Percentiles rank a stretch among this genome's conserved stretches.
These are phyloP conservation scores for Cercospora sojina DNA, from an alignment of 2,329 filamentous ascomycete genomes.

Conservation along the genomic window DNA sequence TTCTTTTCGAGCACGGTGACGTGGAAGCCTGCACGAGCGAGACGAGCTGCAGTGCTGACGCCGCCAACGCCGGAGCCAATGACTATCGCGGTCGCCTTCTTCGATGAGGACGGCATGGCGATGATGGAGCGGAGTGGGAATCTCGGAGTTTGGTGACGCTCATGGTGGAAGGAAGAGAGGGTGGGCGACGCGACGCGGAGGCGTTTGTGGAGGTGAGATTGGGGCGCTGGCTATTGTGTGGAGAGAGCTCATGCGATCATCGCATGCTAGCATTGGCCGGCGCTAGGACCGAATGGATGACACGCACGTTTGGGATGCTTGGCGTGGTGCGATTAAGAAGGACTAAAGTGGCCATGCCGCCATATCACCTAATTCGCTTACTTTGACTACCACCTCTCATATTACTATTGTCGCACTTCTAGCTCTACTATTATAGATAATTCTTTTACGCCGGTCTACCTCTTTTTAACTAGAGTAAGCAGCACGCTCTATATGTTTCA, in stretches of 20 bases:
- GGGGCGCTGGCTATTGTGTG: background rate
- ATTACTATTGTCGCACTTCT: background rate
- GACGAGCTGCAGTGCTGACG: conserved; percentile 66
- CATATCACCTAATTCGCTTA: too few species aligned
- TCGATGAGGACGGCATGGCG: conserved; percentile 24
- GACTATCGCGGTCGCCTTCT: conserved; percentile 51
- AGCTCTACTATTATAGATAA: background rate
- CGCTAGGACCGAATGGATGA: background rate
- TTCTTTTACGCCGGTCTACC: too few species aligned
- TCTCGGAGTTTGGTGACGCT: too few species aligned
- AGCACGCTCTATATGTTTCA: too few species aligned
- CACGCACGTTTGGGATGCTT: background rate
- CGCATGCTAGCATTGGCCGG: conserved; percentile 1
- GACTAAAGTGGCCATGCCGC: too few species aligned
- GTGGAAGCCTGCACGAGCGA: conserved; percentile 66
- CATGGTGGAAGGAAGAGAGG: background rate
- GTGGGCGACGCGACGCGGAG: background rate
- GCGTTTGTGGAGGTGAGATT: background rate
- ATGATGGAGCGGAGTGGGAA: too few species aligned
- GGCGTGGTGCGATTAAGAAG: background rate
- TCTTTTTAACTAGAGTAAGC: too few species aligned
- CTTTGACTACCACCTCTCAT: too few species aligned
- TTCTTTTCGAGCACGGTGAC: conserved; percentile 83
- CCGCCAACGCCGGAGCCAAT: conserved; percentile 69
- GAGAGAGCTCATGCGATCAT: background rate